Base-by-base conservation (phyloP, 192 early-diverging fungal genomes). In the Gigaspora rosea region DNA sequence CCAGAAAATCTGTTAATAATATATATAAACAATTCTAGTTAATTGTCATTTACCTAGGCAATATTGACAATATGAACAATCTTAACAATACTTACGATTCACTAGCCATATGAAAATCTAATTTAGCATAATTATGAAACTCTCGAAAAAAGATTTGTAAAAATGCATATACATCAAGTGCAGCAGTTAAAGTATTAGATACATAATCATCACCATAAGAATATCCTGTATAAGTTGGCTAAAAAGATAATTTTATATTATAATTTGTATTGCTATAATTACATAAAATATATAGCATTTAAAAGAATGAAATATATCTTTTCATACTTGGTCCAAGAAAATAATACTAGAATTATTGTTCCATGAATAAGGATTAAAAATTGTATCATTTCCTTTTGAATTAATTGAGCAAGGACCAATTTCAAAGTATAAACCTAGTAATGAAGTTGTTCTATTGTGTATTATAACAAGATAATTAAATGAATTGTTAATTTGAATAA, bases 201-300 rank as follows among this genome's bases (percentile, higher is more conserved):
- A 94, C 93, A 20, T 88, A 82, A 62, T 85, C 85, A 61, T 94
- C 91, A 77, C 27, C 1, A 27, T 98, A 94, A 64, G 90, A 92
- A 87, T 92, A 99, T 1, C 96, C 96, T 63, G 94, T 94, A 72
- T 96, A 94, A 41, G 92, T 87, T 36, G 95, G 95, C 88, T 91
- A 75, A 3, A 8, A 27, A 15, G 13, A 27, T 13, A 52, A 65
- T 56, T 13, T 64, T 61, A 35, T 33, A 56, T 22, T 46, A 61
- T 69, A 49, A n/a, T 76, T 64, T 64, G 54, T 59, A 62, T 49
- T 12, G 33, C 9, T 12, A 75, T 69, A 65, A 15, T 27, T 27
- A 27, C 27, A 27, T 1, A 48, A 46, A 46, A 77, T 54, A 61
- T 18, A 22, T 22, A 8, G 27, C 1, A 27, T 27, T 32, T 32